Evolutionary conservation across 176 grass and related monocot species (phyloP), one percentile per base, ranked within the genome.

Genomic region (Carex littledalei): DNA sequence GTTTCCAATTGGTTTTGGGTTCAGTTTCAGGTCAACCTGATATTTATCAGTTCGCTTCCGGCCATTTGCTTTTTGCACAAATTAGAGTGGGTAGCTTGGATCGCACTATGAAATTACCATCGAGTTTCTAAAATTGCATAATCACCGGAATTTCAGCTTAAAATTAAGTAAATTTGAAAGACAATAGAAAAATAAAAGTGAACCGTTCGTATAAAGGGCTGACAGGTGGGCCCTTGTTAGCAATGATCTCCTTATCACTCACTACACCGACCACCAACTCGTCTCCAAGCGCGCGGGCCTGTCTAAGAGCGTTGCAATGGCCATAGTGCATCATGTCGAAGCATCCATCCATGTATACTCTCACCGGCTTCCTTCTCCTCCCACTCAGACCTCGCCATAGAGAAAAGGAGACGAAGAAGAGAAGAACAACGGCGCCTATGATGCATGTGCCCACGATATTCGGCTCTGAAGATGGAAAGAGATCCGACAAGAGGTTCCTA

Each of bases 301-400:
- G 94, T 55, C 94, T 87, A 74, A 94, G 87, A 55, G 91, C 91
- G 88, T 97, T 97, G 89, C 94, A 94, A 69, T 97, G 94, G 1
- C 94, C 89, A 85, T 93, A 97, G 90, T 97, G 94, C 94, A 97
- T 97, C 94, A 97, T 97, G 90, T 97, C 92, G 88, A 97, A 97
- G 92, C 94, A 94, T 2, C 94, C 94, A 62, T 97, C 94, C 92
- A 97, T 92, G 87, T 97, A 97, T 13, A 97, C 92, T 83, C 94
- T 88, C 60, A 94, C 90, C 18, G 92, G 92, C 60, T 80, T 37
- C 57, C 61, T 82, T 22, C 79, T 16, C 57, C 58, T 47, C 62
- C 90, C 21, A 14, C 84, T 84, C 17, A 88, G 55, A 3, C 20
- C 10, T 15, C 78, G 69, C 49, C 88, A 20, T 45, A 81, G 3